A percentile compares a stretch with the other conserved stretches of the same genome.
Evolutionary conservation across 192 early-diverging fungal species (phyloP).

Genomic region (Chytriomyces sp.): DNA sequence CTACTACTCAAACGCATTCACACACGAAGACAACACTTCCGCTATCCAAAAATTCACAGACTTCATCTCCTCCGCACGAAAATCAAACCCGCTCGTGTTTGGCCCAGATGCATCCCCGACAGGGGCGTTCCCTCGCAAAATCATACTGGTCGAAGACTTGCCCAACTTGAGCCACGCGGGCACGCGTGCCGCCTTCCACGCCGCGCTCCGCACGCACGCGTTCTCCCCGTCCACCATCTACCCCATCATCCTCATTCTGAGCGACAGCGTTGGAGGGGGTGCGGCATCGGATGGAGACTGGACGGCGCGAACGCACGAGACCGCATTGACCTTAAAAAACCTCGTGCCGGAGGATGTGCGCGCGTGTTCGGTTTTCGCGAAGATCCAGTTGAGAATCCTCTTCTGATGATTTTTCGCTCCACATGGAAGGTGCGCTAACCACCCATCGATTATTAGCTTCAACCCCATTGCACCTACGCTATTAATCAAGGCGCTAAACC

Average conservation of each 20-base stretch:
- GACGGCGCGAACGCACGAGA: background rate
- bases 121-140: too few relatives aligned
- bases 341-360: conserved; percentile 44
- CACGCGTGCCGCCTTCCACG: conserved; percentile 34
- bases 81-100: conserved; percentile 24
- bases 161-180: conserved; percentile 37
- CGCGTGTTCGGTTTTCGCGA: background rate
- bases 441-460: conserved; percentile 38
- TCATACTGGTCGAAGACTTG: conserved; percentile 51
- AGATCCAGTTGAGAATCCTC: conserved; percentile 46
- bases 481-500: conserved; percentile 37
- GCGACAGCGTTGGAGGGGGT: conserved; percentile 27
- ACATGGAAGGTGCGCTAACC: background rate
- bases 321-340: conserved; percentile 9
- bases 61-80: conserved; percentile 17
- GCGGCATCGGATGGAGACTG: background rate
- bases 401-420: too few relatives aligned
- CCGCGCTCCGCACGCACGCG: conserved; percentile 34
- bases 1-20: background rate
- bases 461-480: conserved; percentile 43
- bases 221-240: conserved; percentile 19
- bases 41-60: conserved; percentile 23
- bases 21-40: background rate
- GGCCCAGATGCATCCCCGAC: conserved; percentile 6
- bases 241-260: conserved; percentile 46